Conservation (phyloP, 129 eudicot genomes). For the Ambrosia trifida region DNA sequence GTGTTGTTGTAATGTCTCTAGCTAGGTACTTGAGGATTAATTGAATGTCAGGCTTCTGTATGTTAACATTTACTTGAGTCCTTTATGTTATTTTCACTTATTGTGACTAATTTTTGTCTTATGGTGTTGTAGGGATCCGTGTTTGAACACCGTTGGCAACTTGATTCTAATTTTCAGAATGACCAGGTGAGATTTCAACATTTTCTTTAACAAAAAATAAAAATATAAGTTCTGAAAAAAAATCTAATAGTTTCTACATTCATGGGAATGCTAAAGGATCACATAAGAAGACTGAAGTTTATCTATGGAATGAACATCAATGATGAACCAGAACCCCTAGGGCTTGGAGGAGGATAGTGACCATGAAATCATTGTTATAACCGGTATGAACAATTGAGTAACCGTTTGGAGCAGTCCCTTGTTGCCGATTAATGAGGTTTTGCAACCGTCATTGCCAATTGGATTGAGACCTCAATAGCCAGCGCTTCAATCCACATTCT, state of each 20-base stretch:
- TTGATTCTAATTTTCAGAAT: conserved; percentile 60
- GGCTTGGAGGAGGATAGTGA: too few relatives aligned
- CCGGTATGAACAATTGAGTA: too few relatives aligned
- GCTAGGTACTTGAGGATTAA: too few relatives aligned
- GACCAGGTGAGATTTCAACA: conserved; percentile 63
- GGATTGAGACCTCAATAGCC: too few relatives aligned
- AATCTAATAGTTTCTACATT: conserved; percentile 3
- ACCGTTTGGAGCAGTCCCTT: too few relatives aligned
- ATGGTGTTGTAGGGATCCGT: conserved; percentile 52
- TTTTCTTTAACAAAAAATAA: neutral
- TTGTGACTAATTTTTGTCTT: neutral
- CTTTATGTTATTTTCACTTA: conserved; percentile 2
- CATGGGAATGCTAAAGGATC: conserved; percentile 63
- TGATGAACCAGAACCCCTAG: too few relatives aligned
- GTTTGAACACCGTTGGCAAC: conserved; percentile 75
- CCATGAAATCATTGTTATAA: too few relatives aligned
- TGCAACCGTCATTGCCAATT: too few relatives aligned
- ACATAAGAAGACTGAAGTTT: conserved; percentile 34
- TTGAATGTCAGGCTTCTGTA: conserved; percentile 34
- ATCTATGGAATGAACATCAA: too few relatives aligned
- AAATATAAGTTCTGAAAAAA: neutral
- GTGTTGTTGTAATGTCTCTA: too few relatives aligned
- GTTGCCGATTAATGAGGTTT: too few relatives aligned
- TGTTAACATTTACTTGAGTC: conserved; percentile 4
- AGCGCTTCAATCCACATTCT: too few relatives aligned